These are phyloP conservation scores for Teunomyces pallodes DNA, from an alignment of 805 yeast species.

Conservation along the genomic window DNA sequence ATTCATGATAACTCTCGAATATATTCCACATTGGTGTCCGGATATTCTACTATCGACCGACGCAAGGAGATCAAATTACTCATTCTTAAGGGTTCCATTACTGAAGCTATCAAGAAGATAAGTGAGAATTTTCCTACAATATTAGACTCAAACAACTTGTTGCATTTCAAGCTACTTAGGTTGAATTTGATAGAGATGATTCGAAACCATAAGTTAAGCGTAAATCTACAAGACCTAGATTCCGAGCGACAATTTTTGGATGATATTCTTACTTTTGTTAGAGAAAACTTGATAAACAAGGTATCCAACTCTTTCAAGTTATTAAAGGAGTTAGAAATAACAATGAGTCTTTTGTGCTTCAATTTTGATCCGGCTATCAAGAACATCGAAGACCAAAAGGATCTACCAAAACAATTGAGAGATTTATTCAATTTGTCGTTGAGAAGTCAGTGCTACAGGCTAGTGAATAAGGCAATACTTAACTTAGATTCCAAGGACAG, in stretches of 20 bases:
- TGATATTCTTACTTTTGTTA: slow-evolving; percentile 55
- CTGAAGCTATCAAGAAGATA: slow-evolving; percentile 54
- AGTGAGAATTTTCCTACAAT: slow-evolving; percentile 62
- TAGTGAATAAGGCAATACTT: slow-evolving; percentile 68
- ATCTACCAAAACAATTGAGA: slow-evolving; percentile 54
- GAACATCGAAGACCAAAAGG: slow-evolving; percentile 34
- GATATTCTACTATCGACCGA: slow-evolving; percentile 49
- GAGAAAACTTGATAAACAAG: slow-evolving; percentile 58
- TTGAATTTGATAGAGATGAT: slow-evolving; percentile 81
- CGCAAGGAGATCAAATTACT: slow-evolving; percentile 53
- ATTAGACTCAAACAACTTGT: slow-evolving; percentile 57
- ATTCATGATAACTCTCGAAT: slow-evolving; percentile 2
- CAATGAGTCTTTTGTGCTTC: slow-evolving; percentile 76
- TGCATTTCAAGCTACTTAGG: slow-evolving; percentile 72
- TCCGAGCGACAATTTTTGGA: slow-evolving; percentile 49
- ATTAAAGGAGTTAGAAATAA: slow-evolving; percentile 70
- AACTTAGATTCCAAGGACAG: slow-evolving; percentile 22
- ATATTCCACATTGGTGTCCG: slow-evolving; percentile 24
- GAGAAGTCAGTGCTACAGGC: slow-evolving; percentile 62
- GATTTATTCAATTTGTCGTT: slow-evolving; percentile 57
- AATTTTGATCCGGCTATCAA: slow-evolving; percentile 34
- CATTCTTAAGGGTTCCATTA: slow-evolving; percentile 60
- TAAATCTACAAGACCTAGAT: slow-evolving; percentile 12
- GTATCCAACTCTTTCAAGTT: slow-evolving; percentile 57
- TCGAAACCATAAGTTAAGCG: slow-evolving; percentile 40